Percentiles rank a stretch among this genome's conserved stretches.
These are phyloP conservation scores for Pseudogymnoascus sp. DNA, from an alignment of 2,329 filamentous ascomycete species.

Conservation along the genomic window DNA sequence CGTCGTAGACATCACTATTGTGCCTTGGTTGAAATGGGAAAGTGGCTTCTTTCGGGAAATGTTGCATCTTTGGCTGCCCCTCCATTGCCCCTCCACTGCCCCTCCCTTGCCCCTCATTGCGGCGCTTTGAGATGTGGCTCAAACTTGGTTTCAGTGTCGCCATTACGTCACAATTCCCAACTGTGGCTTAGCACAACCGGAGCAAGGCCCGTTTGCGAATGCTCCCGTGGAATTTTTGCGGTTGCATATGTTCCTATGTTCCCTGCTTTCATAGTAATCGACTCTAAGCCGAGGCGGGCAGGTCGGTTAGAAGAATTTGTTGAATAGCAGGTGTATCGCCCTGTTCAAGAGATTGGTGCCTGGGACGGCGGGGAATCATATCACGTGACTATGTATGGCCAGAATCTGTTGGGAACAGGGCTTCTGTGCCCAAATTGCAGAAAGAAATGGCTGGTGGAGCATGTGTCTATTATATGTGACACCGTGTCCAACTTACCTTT, in stretches of 20 bases:
- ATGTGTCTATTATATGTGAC: background rate
- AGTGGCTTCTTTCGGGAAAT: background rate
- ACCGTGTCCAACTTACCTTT: background rate
- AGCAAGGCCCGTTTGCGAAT: background rate
- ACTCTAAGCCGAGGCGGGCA: background rate
- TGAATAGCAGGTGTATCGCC: background rate
- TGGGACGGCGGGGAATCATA: background rate
- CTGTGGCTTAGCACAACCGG: conserved; percentile 1
- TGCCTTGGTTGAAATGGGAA: background rate
- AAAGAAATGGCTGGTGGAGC: background rate
- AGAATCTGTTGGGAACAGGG: background rate
- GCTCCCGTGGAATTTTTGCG: background rate
- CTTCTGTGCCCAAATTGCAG: background rate
- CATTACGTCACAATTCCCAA: background rate
- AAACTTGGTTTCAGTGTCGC: background rate
- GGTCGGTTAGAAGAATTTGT: background rate
- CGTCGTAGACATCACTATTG: background rate
- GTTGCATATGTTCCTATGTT: background rate
- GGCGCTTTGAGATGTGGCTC: background rate
- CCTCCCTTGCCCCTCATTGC: background rate
- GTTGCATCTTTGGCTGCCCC: background rate
- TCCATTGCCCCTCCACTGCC: background rate
- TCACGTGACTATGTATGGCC: background rate
- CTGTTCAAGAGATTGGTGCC: background rate
- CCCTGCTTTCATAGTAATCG: background rate